These are phyloP conservation scores for Juncus effusus DNA, from an alignment of 176 grass and related monocot genomes.

Conservation along the genomic window DNA sequence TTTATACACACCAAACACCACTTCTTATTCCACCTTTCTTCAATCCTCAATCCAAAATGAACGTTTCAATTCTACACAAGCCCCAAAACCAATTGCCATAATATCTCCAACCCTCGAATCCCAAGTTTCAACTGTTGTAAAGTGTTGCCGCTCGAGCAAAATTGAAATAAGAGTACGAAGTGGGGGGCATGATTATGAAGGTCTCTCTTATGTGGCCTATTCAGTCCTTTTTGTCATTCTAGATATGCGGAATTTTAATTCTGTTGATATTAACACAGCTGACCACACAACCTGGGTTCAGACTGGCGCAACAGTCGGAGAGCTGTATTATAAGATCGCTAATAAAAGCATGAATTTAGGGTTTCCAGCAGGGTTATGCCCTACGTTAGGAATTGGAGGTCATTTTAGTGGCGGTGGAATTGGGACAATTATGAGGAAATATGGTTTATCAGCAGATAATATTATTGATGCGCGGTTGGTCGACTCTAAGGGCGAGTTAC, in stretches of 20 bases:
- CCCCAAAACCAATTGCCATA: slow-evolving; percentile 33
- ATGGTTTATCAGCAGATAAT: slow-evolving; percentile 27
- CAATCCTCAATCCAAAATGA: slow-evolving; percentile 28
- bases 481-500: slow-evolving; percentile 18
- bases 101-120: slow-evolving; percentile 16
- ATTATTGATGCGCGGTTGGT: slow-evolving; percentile 30
- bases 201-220: slow-evolving; percentile 35
- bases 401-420: slow-evolving; percentile 39
- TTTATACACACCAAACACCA: slow-evolving; percentile 14
- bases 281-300: slow-evolving; percentile 34
- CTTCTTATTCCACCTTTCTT: slow-evolving; percentile 24
- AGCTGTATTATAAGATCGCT: slow-evolving; percentile 36
- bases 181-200: slow-evolving; percentile 45
- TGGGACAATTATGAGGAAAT: slow-evolving; percentile 37
- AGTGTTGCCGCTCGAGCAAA: slow-evolving; percentile 2
- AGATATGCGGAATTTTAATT: slow-evolving; percentile 26
- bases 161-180: slow-evolving; percentile 25
- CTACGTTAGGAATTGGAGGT: slow-evolving; percentile 33
- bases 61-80: slow-evolving; percentile 23
- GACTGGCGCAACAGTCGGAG: slow-evolving; percentile 37
- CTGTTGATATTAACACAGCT: slow-evolving; percentile 9
- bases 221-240: slow-evolving; percentile 16
- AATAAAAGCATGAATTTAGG: slow-evolving; percentile 20
- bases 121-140: slow-evolving; percentile 30
- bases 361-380: slow-evolving; percentile 29